Evolutionary conservation across 2,329 filamentous ascomycete species (phyloP).

Genomic region (Aureobasidium sp.): DNA sequence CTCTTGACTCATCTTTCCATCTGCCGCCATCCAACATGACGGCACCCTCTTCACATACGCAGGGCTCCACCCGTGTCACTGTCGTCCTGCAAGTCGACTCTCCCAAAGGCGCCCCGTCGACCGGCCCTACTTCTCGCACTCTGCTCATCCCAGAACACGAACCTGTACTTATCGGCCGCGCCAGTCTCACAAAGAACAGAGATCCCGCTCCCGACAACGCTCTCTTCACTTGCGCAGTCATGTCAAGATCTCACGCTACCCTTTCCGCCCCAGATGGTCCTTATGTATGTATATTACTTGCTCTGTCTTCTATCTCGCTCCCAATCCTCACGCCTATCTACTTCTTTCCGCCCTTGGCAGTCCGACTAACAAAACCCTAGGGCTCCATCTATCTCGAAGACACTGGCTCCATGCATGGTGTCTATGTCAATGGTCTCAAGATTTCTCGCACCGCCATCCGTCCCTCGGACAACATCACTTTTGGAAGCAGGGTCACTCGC

Average conservation of each 20-base stretch:
- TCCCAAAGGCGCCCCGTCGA: background rate
- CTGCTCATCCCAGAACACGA: constrained; percentile 1
- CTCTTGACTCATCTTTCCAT: background rate
- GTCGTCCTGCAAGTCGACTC: background rate
- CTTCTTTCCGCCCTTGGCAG: background rate
- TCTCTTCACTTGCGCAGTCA: constrained; percentile 28
- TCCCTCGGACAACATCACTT: constrained; percentile 22
- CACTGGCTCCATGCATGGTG: constrained; percentile 25
- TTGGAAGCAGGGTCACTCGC: constrained; percentile 21
- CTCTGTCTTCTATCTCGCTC: background rate
- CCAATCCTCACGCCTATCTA: background rate
- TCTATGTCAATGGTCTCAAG: constrained; percentile 23
- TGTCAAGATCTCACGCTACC: constrained; percentile 27
- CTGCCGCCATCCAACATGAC: background rate
- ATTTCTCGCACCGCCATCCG: constrained; percentile 14
- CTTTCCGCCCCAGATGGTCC: constrained; percentile 15
- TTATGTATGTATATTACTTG: background rate
- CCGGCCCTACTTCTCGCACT: background rate
- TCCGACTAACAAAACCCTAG: background rate
- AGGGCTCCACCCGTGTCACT: background rate
- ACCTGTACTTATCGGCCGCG: constrained; percentile 32
- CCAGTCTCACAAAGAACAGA: constrained; percentile 28
- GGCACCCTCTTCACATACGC: background rate
- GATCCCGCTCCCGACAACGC: constrained; percentile 21
- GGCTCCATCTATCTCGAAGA: constrained; percentile 23